Evolutionary conservation across 768 basidiomycete species (phyloP).

Genomic region (Leccinum uliginosum): DNA sequence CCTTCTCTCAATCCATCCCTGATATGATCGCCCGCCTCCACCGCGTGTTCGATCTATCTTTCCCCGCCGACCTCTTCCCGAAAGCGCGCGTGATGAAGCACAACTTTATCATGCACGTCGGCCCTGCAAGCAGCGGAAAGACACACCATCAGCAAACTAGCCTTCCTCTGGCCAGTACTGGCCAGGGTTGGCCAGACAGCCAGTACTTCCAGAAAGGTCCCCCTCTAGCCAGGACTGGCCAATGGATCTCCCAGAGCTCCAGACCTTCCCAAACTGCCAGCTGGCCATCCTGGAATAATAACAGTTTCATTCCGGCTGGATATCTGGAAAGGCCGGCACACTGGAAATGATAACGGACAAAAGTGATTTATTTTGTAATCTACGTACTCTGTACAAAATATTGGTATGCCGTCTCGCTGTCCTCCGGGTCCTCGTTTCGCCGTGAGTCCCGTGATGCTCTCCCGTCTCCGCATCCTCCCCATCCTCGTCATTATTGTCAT

Average conservation of each 20-base stretch:
- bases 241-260: neutral
- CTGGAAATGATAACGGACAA: too few relatives aligned
- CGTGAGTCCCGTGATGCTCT: too few relatives aligned
- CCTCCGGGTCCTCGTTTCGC: too few relatives aligned
- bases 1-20: conserved; percentile 32
- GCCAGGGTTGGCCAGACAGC: neutral
- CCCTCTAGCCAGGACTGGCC: neutral
- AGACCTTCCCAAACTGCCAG: neutral
- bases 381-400: too few relatives aligned
- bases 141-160: conserved; percentile 48
- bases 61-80: conserved; percentile 45
- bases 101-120: conserved; percentile 91
- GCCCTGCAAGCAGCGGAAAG: conserved; percentile 97
- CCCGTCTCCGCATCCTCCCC: too few relatives aligned
- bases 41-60: conserved; percentile 37
- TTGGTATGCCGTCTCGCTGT: too few relatives aligned
- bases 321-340: too few relatives aligned
- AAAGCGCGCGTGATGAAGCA: conserved; percentile 59
- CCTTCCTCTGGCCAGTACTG: neutral
- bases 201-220: neutral
- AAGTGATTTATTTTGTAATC: too few relatives aligned
- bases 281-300: neutral
- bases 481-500: too few relatives aligned
- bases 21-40: conserved; percentile 35
- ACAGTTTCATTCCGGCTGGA: too few relatives aligned